phyloP scores from a whole-genome alignment of 1,284 basidiomycete species.

The Peniophora sp. region DNA sequence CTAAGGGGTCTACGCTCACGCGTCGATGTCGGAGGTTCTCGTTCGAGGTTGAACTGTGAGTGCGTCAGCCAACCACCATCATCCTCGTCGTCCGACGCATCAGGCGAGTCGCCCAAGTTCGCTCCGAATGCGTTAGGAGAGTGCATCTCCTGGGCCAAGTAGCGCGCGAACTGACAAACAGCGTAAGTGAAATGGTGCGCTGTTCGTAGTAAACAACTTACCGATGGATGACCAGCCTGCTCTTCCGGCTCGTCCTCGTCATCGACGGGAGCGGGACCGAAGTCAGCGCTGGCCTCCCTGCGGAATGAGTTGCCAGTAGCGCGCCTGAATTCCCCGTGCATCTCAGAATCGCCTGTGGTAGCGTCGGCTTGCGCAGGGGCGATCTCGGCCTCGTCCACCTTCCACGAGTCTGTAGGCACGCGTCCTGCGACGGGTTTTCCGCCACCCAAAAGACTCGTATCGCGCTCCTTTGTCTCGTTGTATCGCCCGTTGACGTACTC shows the following conservation, averaged over 20 bases:
- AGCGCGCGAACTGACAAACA: constrained; percentile 58
- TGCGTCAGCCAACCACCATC: constrained; percentile 75
- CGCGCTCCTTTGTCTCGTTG: constrained; percentile 78
- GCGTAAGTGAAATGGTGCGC: not conserved
- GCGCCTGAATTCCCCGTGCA: constrained; percentile 53
- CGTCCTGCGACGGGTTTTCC: constrained; percentile 58
- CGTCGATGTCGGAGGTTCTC: constrained; percentile 46
- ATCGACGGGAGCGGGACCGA: constrained; percentile 47
- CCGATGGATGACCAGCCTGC: constrained; percentile 38
- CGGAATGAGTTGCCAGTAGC: constrained; percentile 31
- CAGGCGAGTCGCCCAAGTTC: constrained; percentile 33
- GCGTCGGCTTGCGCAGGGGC: not conserved
- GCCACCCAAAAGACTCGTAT: constrained; percentile 77
- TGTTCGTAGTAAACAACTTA: constrained; percentile 17
- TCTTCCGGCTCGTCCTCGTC: constrained; percentile 31
- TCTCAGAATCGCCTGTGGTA: constrained; percentile 16
- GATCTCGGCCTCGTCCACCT: constrained; percentile 64
- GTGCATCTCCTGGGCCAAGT: constrained; percentile 67
- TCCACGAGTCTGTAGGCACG: constrained; percentile 43
- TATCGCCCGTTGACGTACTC: constrained; percentile 80
- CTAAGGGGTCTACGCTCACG: constrained; percentile 47
- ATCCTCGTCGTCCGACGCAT: constrained; percentile 55
- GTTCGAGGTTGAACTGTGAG: constrained; percentile 54
- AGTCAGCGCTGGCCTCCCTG: constrained; percentile 56
- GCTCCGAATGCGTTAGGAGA: constrained; percentile 44